A percentile compares a stretch with the other conserved stretches of the same genome.
Evolutionary conservation across 306 rosid species (phyloP).

Genomic region (Fragaria vesca): DNA sequence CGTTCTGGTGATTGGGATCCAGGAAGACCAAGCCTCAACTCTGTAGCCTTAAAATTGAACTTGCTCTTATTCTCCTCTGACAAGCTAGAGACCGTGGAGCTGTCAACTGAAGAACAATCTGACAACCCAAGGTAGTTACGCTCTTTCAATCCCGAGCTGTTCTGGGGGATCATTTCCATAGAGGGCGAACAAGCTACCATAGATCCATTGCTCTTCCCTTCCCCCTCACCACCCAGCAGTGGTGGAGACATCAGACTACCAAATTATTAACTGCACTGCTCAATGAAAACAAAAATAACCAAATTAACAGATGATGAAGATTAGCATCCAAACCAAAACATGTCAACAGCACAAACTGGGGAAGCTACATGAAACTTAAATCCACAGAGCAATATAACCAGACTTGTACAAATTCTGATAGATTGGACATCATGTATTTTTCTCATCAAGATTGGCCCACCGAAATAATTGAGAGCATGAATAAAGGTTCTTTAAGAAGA

Average conservation of each 20-base stretch:
- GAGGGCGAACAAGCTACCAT: conserved; percentile 47
- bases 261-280: conserved; percentile 22
- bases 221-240: conserved; percentile 64
- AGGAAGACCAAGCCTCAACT: conserved; percentile 90
- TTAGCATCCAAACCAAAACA: neutral
- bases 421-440: neutral
- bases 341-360: neutral
- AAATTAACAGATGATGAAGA: conserved; percentile 5
- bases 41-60: conserved; percentile 82
- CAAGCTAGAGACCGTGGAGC: conserved; percentile 61
- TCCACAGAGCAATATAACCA: neutral
- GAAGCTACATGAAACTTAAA: neutral
- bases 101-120: conserved; percentile 92
- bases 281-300: conserved; percentile 13
- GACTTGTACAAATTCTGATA: neutral
- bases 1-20: conserved; percentile 86
- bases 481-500: neutral
- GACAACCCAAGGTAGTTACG: conserved; percentile 83
- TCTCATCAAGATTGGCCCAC: conserved; percentile 10
- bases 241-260: conserved; percentile 69
- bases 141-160: conserved; percentile 65
- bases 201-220: conserved; percentile 53
- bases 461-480: conserved; percentile 1
- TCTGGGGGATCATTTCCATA: conserved; percentile 55
- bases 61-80: conserved; percentile 59